Evolutionary conservation across 2,329 filamentous ascomycete genomes (phyloP), one percentile per base, ranked within the genome.

Genomic region (Diaporthe helianthi): DNA sequence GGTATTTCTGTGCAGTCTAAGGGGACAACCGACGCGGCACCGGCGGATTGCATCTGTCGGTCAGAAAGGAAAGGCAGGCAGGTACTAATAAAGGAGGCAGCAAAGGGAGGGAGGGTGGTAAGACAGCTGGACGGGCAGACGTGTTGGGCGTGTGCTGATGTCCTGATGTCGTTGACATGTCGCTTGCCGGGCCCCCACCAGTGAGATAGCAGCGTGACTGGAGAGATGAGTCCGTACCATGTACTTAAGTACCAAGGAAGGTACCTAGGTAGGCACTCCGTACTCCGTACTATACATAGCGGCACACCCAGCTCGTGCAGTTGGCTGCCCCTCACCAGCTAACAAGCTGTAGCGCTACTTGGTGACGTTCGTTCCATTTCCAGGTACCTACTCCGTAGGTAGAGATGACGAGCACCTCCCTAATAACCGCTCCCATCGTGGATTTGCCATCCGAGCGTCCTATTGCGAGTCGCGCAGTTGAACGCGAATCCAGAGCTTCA

Each of bases 91-190:
- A 26, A 7, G 29, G 46, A 29, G 24, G 15, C 15, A n/a, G 41
- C 31, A 51, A 12, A 15, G 31, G 49, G 38, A 19, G 36, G 55
- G 58, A 31, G 41, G 51, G 60, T 65, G 51, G 67, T 52, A 61
- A 29, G 67, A 38, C 22, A 51, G 33, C 33, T 65, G 29, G 51
- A n/a, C 44, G 64, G 61, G 22, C 44, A 19, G 52, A 22, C 44
- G 55, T 52, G 29, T 46, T 51, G 41, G 41, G 44, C 31, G 10
- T 65, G 67, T 65, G 53, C 53, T 69, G 68, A 38, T 38, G 36
- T 38, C 12, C 36, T 38, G 36, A 69, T 66, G 61, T 60, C 63
- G 68, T 68, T 67, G 41, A 41, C 41, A 67, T 31, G 65, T 67
- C 44, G 44, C 47, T 55, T 53, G 51, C 33, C 5, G 55, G 17